phyloP scores from a whole-genome alignment of 768 basidiomycete species.

The Pisolithus microcarpus region DNA sequence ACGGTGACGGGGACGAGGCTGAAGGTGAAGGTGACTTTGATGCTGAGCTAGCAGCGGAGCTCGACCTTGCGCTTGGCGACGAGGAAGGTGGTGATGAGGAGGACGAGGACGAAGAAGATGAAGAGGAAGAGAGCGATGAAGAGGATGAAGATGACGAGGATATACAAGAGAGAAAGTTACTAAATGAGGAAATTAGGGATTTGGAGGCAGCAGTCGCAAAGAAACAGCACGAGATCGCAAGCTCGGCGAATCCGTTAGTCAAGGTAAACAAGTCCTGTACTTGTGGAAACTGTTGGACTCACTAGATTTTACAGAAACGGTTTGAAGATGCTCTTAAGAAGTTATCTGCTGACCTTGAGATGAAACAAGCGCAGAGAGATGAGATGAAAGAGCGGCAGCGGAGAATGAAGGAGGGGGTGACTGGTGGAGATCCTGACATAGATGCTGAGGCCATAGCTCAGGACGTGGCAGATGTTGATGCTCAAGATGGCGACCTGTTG shows the following conservation, averaged over 20 bases:
- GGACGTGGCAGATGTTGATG: constrained; percentile 29
- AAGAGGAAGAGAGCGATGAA: constrained; percentile 43
- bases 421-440: constrained; percentile 31
- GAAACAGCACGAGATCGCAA: constrained; percentile 77
- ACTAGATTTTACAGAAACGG: constrained; percentile 55
- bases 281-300: not conserved
- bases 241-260: constrained; percentile 81
- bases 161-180: constrained; percentile 65
- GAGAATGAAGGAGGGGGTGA: constrained; percentile 60
- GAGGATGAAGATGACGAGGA: constrained; percentile 70
- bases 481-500: constrained; percentile 33
- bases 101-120: constrained; percentile 67
- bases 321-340: constrained; percentile 92
- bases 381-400: constrained; percentile 72
- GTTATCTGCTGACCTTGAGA: constrained; percentile 76
- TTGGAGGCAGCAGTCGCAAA: constrained; percentile 81
- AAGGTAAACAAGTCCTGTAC: constrained; percentile 38
- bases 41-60: constrained; percentile 81
- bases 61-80: constrained; percentile 76
- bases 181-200: constrained; percentile 87
- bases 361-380: constrained; percentile 74
- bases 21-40: constrained; percentile 76
- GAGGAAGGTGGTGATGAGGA: constrained; percentile 56
- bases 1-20: constrained; percentile 52
- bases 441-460: constrained; percentile 33